Percentiles rank a stretch among this genome's conserved stretches.
Evolutionary conservation across 2,329 filamentous ascomycete genomes (phyloP).

Genomic region (Macroventuria anomochaeta): DNA sequence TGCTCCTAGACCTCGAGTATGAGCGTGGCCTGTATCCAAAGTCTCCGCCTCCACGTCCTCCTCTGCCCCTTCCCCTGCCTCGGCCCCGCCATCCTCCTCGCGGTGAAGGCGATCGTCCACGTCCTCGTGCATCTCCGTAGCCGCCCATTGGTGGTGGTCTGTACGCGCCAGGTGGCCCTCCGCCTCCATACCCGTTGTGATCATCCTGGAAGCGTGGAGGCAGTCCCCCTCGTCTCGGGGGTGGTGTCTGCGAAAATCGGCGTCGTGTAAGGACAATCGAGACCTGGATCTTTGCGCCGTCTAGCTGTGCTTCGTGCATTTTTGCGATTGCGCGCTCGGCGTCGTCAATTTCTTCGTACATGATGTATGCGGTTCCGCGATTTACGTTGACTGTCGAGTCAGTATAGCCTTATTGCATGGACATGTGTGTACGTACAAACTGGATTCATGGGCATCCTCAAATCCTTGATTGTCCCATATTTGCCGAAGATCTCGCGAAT

Average conservation of each 20-base stretch:
- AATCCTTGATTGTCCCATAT: conserved; percentile 83
- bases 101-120: conserved; percentile 51
- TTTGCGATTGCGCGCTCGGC: conserved; percentile 90
- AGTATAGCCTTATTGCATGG: conserved; percentile 5
- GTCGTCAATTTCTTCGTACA: conserved; percentile 77
- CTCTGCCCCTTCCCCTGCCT: conserved; percentile 48
- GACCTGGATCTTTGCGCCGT: conserved; percentile 82
- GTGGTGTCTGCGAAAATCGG: conserved; percentile 81
- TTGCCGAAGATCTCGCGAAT: conserved; percentile 89
- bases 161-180: conserved; percentile 48
- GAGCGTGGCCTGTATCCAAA: conserved; percentile 38
- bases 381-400: conserved; percentile 75
- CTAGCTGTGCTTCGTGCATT: conserved; percentile 97
- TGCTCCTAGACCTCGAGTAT: conserved; percentile 49
- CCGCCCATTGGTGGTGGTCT: conserved; percentile 46
- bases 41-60: conserved; percentile 41
- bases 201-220: conserved; percentile 40
- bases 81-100: conserved; percentile 33
- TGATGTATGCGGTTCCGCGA: conserved; percentile 90
- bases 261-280: conserved; percentile 86
- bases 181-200: conserved; percentile 27
- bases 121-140: conserved; percentile 29
- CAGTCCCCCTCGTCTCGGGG: conserved; percentile 67
- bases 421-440: conserved; percentile 66
- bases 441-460: conserved; percentile 89